phyloP scores from a whole-genome alignment of 345 rosid genomes.

The Brassica rapa region DNA sequence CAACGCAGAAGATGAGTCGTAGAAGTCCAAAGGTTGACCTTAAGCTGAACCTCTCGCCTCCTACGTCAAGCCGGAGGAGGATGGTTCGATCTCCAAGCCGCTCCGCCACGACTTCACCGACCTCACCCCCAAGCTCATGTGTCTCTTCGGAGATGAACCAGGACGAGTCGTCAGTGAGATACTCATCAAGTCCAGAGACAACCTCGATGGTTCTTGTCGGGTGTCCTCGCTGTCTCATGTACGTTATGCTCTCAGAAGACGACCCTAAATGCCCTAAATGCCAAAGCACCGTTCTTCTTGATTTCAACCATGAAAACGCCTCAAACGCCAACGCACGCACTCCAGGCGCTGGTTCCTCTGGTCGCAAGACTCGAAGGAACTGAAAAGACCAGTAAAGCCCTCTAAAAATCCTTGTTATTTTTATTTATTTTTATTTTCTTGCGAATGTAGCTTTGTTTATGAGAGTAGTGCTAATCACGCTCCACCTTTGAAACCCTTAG shows the following conservation, averaged over 20 bases:
- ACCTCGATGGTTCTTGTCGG: slow-evolving; percentile 94
- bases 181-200: slow-evolving; percentile 83
- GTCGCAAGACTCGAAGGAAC: slow-evolving; percentile 39
- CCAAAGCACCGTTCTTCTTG: slow-evolving; percentile 88
- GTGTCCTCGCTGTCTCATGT: slow-evolving; percentile 89
- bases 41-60: slow-evolving; percentile 90
- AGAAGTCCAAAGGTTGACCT: slow-evolving; percentile 82
- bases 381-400: slow-evolving; percentile 44
- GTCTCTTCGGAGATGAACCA: slow-evolving; percentile 80
- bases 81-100: slow-evolving; percentile 61
- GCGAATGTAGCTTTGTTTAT: slow-evolving; percentile 29
- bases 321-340: slow-evolving; percentile 34
- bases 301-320: slow-evolving; percentile 58
- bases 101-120: slow-evolving; percentile 71
- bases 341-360: slow-evolving; percentile 25
- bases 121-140: slow-evolving; percentile 91
- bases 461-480: slow-evolving; percentile 68
- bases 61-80: slow-evolving; percentile 50
- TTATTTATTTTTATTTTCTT: slow-evolving; percentile 3
- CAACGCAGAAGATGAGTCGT: slow-evolving; percentile 62
- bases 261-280: slow-evolving; percentile 87
- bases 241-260: slow-evolving; percentile 85
- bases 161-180: slow-evolving; percentile 47
- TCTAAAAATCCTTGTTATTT: not conserved
- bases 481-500: slow-evolving; percentile 46